Conservation (phyloP, 805 yeast species). For the Cyberlindnera maritima region DNA sequence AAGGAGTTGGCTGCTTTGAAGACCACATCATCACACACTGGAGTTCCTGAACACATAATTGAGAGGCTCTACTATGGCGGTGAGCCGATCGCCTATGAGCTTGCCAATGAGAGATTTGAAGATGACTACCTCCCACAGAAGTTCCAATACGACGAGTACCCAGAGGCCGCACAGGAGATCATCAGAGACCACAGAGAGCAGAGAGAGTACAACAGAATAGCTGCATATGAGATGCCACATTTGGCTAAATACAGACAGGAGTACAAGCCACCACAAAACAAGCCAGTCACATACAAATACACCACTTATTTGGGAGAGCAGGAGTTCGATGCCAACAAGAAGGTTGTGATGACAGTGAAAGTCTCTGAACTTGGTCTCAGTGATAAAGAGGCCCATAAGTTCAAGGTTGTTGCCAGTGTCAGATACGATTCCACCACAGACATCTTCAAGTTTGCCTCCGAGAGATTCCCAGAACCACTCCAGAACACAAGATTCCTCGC, state of each 20-base stretch:
- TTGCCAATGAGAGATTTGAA: conserved; percentile 31
- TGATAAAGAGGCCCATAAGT: conserved; percentile 61
- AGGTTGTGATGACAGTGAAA: conserved; percentile 59
- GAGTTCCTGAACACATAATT: conserved; percentile 35
- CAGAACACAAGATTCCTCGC: conserved; percentile 80
- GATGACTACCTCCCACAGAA: conserved; percentile 38
- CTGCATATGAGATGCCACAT: conserved; percentile 90
- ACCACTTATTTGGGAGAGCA: conserved; percentile 72
- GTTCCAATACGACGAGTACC: conserved; percentile 63
- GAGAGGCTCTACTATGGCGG: conserved; percentile 39
- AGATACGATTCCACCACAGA: conserved; percentile 67
- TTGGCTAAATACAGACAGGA: conserved; percentile 71
- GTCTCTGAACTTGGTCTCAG: conserved; percentile 52
- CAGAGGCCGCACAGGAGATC: conserved; percentile 68
- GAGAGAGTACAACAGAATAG: conserved; percentile 73
- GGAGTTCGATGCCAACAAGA: conserved; percentile 53
- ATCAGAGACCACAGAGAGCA: conserved; percentile 70
- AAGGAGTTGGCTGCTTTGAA: conserved; percentile 58
- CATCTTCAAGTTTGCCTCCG: conserved; percentile 60
- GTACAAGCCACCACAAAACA: conserved; percentile 48
- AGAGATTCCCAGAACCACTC: conserved; percentile 68
- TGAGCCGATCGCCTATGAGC: conserved; percentile 40
- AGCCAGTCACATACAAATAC: conserved; percentile 66
- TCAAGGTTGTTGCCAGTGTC: conserved; percentile 73
- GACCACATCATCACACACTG: conserved; percentile 42